phyloP scores from a whole-genome alignment of 116 monocot species.

The Cymodocea nodosa region DNA sequence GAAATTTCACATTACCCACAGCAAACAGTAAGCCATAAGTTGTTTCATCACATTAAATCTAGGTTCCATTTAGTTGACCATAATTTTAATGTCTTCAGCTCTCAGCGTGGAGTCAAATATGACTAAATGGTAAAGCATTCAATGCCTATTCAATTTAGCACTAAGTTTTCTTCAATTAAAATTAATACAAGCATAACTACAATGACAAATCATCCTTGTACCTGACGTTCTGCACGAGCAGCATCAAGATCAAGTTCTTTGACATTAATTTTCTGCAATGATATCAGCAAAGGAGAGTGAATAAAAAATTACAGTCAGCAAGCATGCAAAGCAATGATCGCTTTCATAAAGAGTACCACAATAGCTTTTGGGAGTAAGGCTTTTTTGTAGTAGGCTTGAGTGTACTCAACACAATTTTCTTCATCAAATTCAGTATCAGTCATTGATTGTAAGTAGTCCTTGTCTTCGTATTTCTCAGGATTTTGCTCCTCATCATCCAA shows the following conservation, averaged over 20 bases:
- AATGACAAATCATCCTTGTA: conserved; percentile 7
- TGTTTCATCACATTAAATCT: too few relatives aligned
- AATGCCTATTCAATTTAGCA: too few relatives aligned
- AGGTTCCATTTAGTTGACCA: too few relatives aligned
- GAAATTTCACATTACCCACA: too few relatives aligned
- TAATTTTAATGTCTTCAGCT: too few relatives aligned
- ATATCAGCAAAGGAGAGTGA: neutral
- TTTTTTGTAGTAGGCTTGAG: conserved; percentile 60
- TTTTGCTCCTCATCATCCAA: conserved; percentile 84
- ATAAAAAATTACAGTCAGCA: neutral
- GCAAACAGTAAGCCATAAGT: too few relatives aligned
- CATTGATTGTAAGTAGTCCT: conserved; percentile 28
- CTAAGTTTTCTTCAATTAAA: too few relatives aligned
- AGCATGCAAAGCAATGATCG: neutral
- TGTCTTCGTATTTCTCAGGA: conserved; percentile 79
- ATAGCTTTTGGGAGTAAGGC: conserved; percentile 67
- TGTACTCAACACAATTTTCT: conserved; percentile 77
- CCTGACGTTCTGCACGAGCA: conserved; percentile 92
- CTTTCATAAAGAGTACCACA: conserved; percentile 30
- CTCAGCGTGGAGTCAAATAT: too few relatives aligned
- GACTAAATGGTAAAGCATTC: too few relatives aligned
- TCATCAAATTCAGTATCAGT: conserved; percentile 42
- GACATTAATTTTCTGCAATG: conserved; percentile 59
- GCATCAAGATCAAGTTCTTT: conserved; percentile 79
- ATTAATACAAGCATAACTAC: too few relatives aligned